Percentiles rank a stretch among this genome's conserved stretches.
These are phyloP conservation scores for Zea luxurians DNA, from an alignment of 176 grass and related monocot species.

Conservation along the genomic window DNA sequence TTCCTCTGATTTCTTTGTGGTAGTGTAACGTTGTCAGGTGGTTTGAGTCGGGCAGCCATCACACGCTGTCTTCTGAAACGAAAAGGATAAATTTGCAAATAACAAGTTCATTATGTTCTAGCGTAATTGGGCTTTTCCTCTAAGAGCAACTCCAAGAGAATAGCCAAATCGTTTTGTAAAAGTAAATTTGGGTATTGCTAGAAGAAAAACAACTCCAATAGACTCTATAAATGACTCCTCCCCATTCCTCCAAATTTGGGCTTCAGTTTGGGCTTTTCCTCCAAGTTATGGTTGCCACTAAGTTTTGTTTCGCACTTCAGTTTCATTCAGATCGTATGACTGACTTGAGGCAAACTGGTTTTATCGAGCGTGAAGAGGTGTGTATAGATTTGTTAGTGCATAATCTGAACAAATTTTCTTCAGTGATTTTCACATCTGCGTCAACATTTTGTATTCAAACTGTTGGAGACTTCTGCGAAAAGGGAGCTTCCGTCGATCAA, in stretches of 20 bases:
- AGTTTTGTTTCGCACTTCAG: conserved; percentile 21
- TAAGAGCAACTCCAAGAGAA: too few relatives aligned
- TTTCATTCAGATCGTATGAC: conserved; percentile 74
- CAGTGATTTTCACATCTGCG: neutral
- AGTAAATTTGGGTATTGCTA: too few relatives aligned
- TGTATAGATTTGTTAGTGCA: neutral
- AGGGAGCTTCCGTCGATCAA: too few relatives aligned
- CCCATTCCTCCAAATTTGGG: too few relatives aligned
- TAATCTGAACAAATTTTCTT: neutral
- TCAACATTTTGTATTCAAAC: conserved; percentile 18
- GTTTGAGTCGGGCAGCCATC: neutral
- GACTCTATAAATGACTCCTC: too few relatives aligned
- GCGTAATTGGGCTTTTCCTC: neutral
- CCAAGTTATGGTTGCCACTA: neutral
- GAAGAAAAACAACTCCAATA: too few relatives aligned
- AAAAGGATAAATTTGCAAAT: neutral
- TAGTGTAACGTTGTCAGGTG: neutral
- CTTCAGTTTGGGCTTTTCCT: too few relatives aligned
- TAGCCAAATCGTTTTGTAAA: too few relatives aligned
- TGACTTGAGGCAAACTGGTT: conserved; percentile 60
- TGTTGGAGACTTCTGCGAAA: neutral
- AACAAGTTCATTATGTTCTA: neutral
- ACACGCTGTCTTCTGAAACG: neutral
- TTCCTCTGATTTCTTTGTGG: too few relatives aligned
- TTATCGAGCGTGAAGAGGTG: conserved; percentile 66